Percentiles rank a stretch among this genome's conserved stretches.
These are phyloP conservation scores for Fusarium virguliforme DNA, from an alignment of 2,329 filamentous ascomycete species.

Conservation along the genomic window DNA sequence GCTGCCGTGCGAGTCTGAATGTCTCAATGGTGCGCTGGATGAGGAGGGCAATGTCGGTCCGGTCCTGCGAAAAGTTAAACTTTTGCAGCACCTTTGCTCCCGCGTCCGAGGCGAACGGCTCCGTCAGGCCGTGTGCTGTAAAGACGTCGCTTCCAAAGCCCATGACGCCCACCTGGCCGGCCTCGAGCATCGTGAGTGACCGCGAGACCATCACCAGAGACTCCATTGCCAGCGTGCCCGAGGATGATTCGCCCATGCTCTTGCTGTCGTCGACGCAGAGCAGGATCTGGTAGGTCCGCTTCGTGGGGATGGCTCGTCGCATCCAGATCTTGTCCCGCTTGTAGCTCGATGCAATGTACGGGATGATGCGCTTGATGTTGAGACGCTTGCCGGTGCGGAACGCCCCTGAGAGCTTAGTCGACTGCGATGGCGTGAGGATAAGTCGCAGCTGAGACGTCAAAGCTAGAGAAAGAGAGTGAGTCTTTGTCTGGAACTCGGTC, in stretches of 20 bases:
- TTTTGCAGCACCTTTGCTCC: slow-evolving; percentile 87
- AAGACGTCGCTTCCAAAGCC: slow-evolving; percentile 90
- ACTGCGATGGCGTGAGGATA: slow-evolving; percentile 93
- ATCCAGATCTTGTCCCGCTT: slow-evolving; percentile 99
- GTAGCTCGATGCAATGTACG: slow-evolving; percentile 97
- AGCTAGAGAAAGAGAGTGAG: slow-evolving; percentile 87
- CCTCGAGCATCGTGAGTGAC: slow-evolving; percentile 92
- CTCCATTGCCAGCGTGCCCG: slow-evolving; percentile 88
- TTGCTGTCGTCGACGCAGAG: slow-evolving; percentile 97
- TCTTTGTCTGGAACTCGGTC: slow-evolving; percentile 86
- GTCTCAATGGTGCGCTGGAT: slow-evolving; percentile 84
- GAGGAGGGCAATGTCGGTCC: slow-evolving; percentile 87
- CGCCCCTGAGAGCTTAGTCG: slow-evolving; percentile 95
- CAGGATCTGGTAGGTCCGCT: slow-evolving; percentile 96
- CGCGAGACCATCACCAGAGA: slow-evolving; percentile 93
- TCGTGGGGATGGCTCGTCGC: slow-evolving; percentile 90
- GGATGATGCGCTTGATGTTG: slow-evolving; percentile 99
- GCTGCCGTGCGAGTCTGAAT: slow-evolving; percentile 83
- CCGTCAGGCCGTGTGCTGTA: slow-evolving; percentile 88
- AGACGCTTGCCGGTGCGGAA: slow-evolving; percentile 98
- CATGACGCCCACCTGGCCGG: slow-evolving; percentile 91
- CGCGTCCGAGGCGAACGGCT: slow-evolving; percentile 81
- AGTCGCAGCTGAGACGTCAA: slow-evolving; percentile 95
- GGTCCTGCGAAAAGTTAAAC: slow-evolving; percentile 88
- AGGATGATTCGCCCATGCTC: slow-evolving; percentile 88